These are phyloP conservation scores for Amanita fuliginea DNA, from an alignment of 768 basidiomycete species.

Conservation along the genomic window DNA sequence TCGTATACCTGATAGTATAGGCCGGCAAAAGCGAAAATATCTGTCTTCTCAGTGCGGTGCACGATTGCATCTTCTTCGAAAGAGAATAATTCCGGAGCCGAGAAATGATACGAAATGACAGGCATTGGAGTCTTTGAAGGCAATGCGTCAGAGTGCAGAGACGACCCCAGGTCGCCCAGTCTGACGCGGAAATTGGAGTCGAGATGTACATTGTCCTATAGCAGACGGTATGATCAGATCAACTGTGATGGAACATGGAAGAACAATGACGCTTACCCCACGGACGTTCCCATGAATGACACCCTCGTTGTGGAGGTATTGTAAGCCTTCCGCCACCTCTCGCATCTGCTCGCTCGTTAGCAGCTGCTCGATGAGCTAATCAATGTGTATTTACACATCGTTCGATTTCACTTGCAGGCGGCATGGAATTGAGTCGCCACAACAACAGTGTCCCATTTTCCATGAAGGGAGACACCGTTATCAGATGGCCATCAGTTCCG, in stretches of 20 bases:
- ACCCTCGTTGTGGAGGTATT: constrained; percentile 1
- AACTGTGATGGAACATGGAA: too few species aligned
- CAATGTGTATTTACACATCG: background rate
- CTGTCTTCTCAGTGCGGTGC: too few species aligned
- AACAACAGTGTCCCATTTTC: background rate
- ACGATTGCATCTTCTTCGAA: too few species aligned
- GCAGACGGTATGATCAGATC: background rate
- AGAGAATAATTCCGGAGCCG: background rate
- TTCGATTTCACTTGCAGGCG: background rate
- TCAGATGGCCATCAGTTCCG: background rate
- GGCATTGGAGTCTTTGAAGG: background rate
- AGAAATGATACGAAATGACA: background rate
- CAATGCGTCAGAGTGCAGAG: background rate
- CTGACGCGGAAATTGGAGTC: background rate
- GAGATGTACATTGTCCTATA: background rate
- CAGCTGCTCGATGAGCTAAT: too few species aligned
- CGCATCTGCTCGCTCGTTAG: background rate
- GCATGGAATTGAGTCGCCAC: background rate
- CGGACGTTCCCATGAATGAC: background rate
- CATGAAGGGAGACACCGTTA: background rate
- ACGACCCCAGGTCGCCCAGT: background rate
- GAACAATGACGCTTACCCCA: background rate
- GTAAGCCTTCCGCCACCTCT: background rate
- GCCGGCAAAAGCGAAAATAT: too few species aligned
- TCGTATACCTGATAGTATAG: too few species aligned